phyloP scores from a whole-genome alignment of 192 early-diverging fungal genomes.

The Coemansia sp. region DNA sequence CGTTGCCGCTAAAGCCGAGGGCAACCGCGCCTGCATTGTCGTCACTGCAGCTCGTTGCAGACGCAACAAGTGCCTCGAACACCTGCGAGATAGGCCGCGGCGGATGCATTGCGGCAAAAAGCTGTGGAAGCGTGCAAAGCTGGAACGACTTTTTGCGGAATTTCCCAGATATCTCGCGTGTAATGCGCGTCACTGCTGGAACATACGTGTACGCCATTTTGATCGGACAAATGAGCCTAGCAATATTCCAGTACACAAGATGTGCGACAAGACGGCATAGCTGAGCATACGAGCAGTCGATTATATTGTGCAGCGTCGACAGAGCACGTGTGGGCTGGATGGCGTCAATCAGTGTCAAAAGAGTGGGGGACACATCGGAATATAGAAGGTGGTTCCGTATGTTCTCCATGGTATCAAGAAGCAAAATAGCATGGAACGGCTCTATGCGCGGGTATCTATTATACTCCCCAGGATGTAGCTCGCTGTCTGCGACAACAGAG shows the following conservation, averaged over 20 bases:
- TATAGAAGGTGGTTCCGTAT: conserved; percentile 76
- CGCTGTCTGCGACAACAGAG: conserved; percentile 53
- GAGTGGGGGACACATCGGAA: conserved; percentile 82
- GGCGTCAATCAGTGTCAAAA: conserved; percentile 68
- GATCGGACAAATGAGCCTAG: conserved; percentile 86
- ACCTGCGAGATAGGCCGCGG: conserved; percentile 41
- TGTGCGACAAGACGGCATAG: conserved; percentile 88
- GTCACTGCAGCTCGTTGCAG: conserved; percentile 39
- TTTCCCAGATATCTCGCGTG: conserved; percentile 11
- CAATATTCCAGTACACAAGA: conserved; percentile 90
- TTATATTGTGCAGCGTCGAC: conserved; percentile 72
- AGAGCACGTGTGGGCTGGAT: conserved; percentile 51
- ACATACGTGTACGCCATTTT: conserved; percentile 77
- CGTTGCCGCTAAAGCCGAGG: conserved; percentile 3
- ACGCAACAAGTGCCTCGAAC: conserved; percentile 41
- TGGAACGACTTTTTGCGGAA: conserved; percentile 18
- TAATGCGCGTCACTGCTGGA: conserved; percentile 1
- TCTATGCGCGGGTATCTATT: conserved; percentile 67
- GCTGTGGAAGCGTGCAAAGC: conserved; percentile 33
- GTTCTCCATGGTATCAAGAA: conserved; percentile 80
- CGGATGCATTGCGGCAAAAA: conserved; percentile 40
- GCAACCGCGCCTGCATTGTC: conserved; percentile 3
- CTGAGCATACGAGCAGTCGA: conserved; percentile 94
- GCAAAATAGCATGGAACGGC: conserved; percentile 84
- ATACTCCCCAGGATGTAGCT: conserved; percentile 58